Evolutionary conservation across 2,329 filamentous ascomycete genomes (phyloP), one percentile per base, ranked within the genome.

Genomic region (Aspergillus amoenus): DNA sequence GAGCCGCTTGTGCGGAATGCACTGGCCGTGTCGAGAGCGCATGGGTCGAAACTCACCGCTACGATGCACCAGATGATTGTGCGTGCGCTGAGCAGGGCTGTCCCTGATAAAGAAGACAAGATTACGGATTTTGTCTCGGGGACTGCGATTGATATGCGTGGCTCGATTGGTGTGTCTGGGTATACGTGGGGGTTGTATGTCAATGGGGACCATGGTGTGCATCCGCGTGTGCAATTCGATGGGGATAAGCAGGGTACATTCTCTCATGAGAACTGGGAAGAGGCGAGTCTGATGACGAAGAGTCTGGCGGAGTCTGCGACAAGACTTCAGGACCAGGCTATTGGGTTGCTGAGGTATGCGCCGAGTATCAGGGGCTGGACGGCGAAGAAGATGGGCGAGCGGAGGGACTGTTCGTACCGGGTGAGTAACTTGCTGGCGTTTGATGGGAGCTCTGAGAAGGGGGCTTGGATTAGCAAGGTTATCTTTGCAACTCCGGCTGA

Each of bases 351-450:
- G 37, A 63, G 70, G 53, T 81, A 80, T 46, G 60, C 73, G 1
- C 68, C 68, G 5, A 72, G 73, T 52, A 71, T 80, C 24, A 63
- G 74, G 4, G 63, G 64, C 8, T 82, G 78, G 78, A 68, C 70
- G 4, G 44, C 64, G 8, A 68, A 68, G 2, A 76, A 79, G 44
- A 49, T 79, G 8, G 73, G 74, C 4, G 61, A 73, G 52, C 56
- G 59, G 27, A 68, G 79, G 24, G 76, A 78, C 41, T 67, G 60
- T 15, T 78, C 76, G 5, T 80, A 76, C 52, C 78, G 80, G 62
- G 54, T 81, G 8, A 81, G 78, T 64, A 82, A 81, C 58, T 49
- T 80, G 2, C 71, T 74, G 30, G 69, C 65, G 3, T 77, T 80
- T 59, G 67, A 74, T 47, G 56, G 21, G 2, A 5, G 11, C 7